A percentile compares a stretch with the other conserved stretches of the same genome.
Conservation (phyloP, 495 filamentous ascomycete genomes). For the Parachaetomium inaequale region DNA sequence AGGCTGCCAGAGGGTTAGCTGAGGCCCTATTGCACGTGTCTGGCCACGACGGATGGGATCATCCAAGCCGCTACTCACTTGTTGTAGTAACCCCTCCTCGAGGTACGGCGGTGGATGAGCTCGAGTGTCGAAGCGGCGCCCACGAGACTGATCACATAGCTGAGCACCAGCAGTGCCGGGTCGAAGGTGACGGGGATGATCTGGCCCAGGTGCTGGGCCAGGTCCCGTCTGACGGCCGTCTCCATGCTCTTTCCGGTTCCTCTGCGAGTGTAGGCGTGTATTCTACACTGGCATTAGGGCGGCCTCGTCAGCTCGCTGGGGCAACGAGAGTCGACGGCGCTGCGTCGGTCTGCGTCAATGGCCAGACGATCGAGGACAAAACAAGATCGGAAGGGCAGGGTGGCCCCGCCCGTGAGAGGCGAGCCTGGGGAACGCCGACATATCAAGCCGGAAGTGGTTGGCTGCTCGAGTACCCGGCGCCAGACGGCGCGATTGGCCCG, state of each 20-base stretch:
- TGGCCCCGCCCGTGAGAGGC: neutral
- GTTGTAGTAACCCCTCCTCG: slow-evolving; percentile 63
- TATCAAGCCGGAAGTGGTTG: neutral
- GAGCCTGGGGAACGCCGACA: neutral
- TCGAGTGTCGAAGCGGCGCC: slow-evolving; percentile 78
- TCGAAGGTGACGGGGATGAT: slow-evolving; percentile 54
- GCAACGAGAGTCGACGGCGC: neutral
- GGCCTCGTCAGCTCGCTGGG: neutral
- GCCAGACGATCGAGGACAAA: neutral
- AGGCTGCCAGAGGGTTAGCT: slow-evolving; percentile 48
- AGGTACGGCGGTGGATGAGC: slow-evolving; percentile 72
- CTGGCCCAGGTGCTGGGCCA: slow-evolving; percentile 35
- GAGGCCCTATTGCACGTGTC: neutral
- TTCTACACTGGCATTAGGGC: neutral
- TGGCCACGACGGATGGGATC: neutral
- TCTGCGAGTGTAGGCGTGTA: neutral
- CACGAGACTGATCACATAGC: slow-evolving; percentile 72
- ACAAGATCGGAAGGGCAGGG: neutral
- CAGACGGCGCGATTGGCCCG: neutral
- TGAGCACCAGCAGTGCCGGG: slow-evolving; percentile 63
- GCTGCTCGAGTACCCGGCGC: neutral
- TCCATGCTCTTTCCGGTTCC: neutral
- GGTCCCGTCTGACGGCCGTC: slow-evolving; percentile 2
- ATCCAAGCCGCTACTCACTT: slow-evolving; percentile 43
- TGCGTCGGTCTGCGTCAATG: neutral